Conservation (phyloP, 2,329 filamentous ascomycete genomes). For the Thermothelomyces thermophilus region DNA sequence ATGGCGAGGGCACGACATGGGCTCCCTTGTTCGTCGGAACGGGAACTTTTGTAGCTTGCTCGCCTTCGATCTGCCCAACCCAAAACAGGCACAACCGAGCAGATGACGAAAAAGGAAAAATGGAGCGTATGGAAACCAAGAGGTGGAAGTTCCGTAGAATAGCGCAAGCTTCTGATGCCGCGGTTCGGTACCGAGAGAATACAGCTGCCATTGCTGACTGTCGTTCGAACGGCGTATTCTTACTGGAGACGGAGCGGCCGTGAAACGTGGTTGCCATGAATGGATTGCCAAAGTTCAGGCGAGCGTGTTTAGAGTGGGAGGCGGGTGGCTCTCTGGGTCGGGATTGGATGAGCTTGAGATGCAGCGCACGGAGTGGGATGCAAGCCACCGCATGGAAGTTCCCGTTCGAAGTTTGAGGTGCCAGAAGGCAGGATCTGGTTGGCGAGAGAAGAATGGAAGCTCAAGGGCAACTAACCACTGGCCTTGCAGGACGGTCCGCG, state of each 20-base stretch:
- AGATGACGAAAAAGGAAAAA: constrained; percentile 9
- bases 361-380: background rate
- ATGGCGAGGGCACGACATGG: background rate
- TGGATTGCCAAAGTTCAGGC: constrained; percentile 3
- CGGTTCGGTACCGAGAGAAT: constrained; percentile 2
- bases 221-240: background rate
- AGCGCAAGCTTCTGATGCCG: constrained; percentile 18
- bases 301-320: background rate
- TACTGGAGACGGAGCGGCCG: constrained; percentile 5
- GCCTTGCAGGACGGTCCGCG: too few relatives aligned
- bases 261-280: constrained; percentile 10
- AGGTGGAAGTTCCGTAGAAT: constrained; percentile 15
- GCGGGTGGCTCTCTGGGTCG: background rate
- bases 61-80: background rate
- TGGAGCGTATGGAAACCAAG: constrained; percentile 15
- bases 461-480: too few relatives aligned
- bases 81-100: background rate
- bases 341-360: background rate
- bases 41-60: too few relatives aligned
- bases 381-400: background rate
- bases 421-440: background rate
- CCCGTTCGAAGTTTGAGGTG: background rate
- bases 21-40: background rate
- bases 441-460: too few relatives aligned
- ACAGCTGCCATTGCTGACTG: background rate